These are phyloP conservation scores for Lepidium aucheri DNA, from an alignment of 345 rosid genomes.

Conservation along the genomic window DNA sequence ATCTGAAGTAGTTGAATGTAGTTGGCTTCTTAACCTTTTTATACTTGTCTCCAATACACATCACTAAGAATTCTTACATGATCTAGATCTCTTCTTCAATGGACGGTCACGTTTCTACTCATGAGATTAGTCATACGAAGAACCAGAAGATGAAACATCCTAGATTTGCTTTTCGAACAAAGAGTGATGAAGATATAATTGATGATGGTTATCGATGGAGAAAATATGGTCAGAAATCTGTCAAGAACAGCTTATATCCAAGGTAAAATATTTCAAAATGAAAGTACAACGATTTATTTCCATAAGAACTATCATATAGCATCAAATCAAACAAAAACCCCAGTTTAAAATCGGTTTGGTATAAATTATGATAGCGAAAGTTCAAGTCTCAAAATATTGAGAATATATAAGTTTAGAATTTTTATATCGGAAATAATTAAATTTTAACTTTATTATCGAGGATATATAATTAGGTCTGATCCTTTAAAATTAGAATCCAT, in stretches of 20 bases:
- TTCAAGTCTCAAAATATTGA: too few species aligned
- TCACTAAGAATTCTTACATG: neutral
- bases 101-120: constrained; percentile 11
- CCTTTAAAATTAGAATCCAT: too few species aligned
- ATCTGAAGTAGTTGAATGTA: constrained; percentile 58
- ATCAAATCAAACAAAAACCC: too few species aligned
- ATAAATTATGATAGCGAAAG: too few species aligned
- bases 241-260: constrained; percentile 54
- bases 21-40: constrained; percentile 44
- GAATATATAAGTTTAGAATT: too few species aligned
- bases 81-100: constrained; percentile 38
- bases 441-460: too few species aligned
- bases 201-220: constrained; percentile 81
- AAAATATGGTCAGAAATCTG: constrained; percentile 22
- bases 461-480: too few species aligned
- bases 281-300: too few species aligned
- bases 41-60: neutral
- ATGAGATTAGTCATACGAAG: constrained; percentile 19
- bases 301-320: too few species aligned
- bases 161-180: constrained; percentile 60
- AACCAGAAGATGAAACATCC: constrained; percentile 33
- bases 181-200: constrained; percentile 56
- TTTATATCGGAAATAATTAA: too few species aligned
- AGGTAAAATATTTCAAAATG: constrained; percentile 30
- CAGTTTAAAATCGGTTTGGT: too few species aligned